Conservation (phyloP, 2,329 filamentous ascomycete species). For the Ophiostoma piceae region DNA sequence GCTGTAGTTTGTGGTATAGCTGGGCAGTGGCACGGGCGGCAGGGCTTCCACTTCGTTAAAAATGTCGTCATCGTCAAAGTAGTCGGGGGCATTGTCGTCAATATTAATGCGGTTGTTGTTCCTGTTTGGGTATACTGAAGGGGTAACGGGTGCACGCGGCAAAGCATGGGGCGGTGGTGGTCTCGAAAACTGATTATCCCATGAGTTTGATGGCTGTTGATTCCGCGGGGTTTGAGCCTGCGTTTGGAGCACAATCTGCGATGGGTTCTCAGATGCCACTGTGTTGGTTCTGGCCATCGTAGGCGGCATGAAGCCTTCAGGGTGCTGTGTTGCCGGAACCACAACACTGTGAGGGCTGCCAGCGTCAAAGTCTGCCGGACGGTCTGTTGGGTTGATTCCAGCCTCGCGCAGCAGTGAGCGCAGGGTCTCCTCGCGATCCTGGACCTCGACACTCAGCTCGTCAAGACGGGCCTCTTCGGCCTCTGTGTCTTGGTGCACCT, state of each 20-base stretch:
- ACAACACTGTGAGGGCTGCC: slow-evolving; percentile 33
- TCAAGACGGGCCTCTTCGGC: slow-evolving; percentile 49
- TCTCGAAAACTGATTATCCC: slow-evolving; percentile 6
- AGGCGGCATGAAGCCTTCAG: slow-evolving; percentile 30
- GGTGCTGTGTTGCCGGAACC: slow-evolving; percentile 44
- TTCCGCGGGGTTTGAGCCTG: slow-evolving; percentile 34
- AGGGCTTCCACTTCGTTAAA: slow-evolving; percentile 21
- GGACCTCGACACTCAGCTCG: slow-evolving; percentile 43
- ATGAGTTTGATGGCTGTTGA: neutral
- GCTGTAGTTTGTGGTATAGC: slow-evolving; percentile 1
- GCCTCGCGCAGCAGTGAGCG: slow-evolving; percentile 40
- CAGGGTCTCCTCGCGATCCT: slow-evolving; percentile 41
- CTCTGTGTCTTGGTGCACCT: slow-evolving; percentile 47
- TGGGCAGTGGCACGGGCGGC: slow-evolving; percentile 13
- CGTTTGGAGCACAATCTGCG: slow-evolving; percentile 50
- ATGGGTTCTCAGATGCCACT: slow-evolving; percentile 34
- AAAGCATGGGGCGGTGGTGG: neutral
- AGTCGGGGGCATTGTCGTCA: slow-evolving; percentile 23
- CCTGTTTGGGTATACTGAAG: neutral
- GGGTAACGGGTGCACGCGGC: neutral
- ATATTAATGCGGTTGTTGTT: neutral
- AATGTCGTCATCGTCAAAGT: slow-evolving; percentile 28
- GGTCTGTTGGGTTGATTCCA: slow-evolving; percentile 35
- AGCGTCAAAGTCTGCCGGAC: slow-evolving; percentile 26
- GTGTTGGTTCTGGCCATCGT: slow-evolving; percentile 35